Evolutionary conservation across 139 green algal species (phyloP).

Genomic region (Micromonas pusilla): DNA sequence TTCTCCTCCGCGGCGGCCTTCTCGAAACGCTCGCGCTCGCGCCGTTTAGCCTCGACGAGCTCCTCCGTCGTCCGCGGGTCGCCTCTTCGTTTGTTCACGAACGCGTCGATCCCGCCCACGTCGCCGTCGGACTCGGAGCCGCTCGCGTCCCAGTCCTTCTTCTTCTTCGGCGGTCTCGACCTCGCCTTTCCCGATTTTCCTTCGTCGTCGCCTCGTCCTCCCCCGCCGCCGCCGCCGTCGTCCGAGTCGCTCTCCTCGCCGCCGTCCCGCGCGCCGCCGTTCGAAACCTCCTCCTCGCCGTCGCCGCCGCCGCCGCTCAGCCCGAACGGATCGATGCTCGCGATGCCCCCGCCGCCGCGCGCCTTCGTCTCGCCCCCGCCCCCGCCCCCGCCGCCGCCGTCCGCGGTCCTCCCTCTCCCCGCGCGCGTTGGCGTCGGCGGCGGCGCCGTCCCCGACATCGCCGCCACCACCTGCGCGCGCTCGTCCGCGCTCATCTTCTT

Average conservation of each 20-base stretch:
- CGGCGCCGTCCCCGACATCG: constrained; percentile 13
- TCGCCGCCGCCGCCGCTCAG: neutral
- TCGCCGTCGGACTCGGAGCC: neutral
- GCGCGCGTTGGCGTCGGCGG: neutral
- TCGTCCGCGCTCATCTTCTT: constrained; percentile 22
- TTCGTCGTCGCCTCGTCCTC: neutral
- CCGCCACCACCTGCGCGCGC: constrained; percentile 18
- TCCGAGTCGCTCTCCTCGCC: neutral
- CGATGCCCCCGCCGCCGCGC: neutral
- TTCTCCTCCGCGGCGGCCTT: neutral
- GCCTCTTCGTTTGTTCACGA: neutral
- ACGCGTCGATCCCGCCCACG: neutral
- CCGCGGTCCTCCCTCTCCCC: neutral
- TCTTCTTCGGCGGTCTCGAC: neutral
- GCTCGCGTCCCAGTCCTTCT: neutral
- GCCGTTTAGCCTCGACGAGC: neutral
- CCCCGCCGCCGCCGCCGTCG: neutral
- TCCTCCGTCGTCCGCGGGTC: neutral
- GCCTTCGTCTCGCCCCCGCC: neutral
- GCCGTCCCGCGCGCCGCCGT: no score
- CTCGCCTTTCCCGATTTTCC: neutral
- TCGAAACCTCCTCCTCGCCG: neutral
- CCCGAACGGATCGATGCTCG: constrained; percentile 7
- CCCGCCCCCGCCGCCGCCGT: no score
- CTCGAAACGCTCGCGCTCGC: neutral